Percentiles rank a stretch among this genome's conserved stretches.
Conservation (phyloP, 345 rosid genomes). For the Punica granatum region DNA sequence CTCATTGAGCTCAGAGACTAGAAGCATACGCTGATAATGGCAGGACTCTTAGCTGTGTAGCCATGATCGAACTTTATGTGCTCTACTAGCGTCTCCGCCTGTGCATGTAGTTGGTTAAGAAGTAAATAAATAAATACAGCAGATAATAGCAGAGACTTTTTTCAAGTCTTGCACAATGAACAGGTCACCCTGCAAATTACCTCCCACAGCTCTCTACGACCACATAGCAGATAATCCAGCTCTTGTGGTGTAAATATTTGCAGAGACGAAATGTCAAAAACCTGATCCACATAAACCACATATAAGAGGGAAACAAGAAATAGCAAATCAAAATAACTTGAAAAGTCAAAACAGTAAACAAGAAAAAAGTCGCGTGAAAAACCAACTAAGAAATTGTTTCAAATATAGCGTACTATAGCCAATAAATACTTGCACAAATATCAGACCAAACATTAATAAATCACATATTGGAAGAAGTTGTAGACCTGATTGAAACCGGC, state of each 20-base stretch:
- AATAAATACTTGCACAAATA: background rate
- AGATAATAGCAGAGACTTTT: background rate
- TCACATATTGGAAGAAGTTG: background rate
- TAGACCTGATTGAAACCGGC: conserved; percentile 94
- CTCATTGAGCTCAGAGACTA: background rate
- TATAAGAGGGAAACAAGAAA: background rate
- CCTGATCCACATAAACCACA: conserved; percentile 37
- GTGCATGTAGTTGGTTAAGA: conserved; percentile 10
- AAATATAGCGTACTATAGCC: background rate
- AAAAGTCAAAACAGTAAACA: background rate
- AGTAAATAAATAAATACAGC: background rate
- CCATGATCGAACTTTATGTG: conserved; percentile 99
- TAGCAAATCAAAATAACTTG: background rate
- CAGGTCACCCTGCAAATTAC: conserved; percentile 21
- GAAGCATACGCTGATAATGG: conserved; percentile 59
- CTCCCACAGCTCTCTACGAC: conserved; percentile 98
- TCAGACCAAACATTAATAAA: background rate
- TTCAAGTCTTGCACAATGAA: background rate
- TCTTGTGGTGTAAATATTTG: conserved; percentile 92
- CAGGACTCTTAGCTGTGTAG: conserved; percentile 93
- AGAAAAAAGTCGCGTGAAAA: background rate
- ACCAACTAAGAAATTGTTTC: background rate
- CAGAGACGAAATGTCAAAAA: conserved; percentile 78
- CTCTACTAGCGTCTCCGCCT: conserved; percentile 84
- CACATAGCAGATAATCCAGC: conserved; percentile 90